Evolutionary conservation across 2,329 filamentous ascomycete genomes (phyloP), one percentile per base, ranked within the genome.

Genomic region (Fusarium acutatum): DNA sequence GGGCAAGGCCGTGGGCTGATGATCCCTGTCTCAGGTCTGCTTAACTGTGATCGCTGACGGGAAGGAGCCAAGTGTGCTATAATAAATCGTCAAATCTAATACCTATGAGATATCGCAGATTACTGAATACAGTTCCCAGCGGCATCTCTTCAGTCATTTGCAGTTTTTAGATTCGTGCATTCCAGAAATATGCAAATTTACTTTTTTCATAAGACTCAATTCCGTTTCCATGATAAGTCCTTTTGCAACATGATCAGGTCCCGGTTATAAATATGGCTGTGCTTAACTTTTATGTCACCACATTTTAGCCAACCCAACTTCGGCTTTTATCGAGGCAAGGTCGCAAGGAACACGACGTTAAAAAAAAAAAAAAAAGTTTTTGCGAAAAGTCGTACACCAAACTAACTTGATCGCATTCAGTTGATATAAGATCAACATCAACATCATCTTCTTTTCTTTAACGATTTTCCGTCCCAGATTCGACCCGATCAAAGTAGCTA

Each of bases 41-140:
- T 58, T 30, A 35, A 28, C 52, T 71, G 43, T 68, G 50, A 73
- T 72, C 71, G 71, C 59, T 72, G 63, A 62, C 52, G 50, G 71
- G 67, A 56, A 72, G 63, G 66, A 67, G 65, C 61, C 50, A 54
- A 28, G 50, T 13, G 50, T 54, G 34, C 26, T 54, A 40, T 40
- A 54, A 54, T 38, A 54, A 40, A 38, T 28, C 34, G 20, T 28
- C 24, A 54, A 17, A 10, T 28, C 22, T 28, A 28, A 26, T 24
- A 50, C 47, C 28, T 38, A 13, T n/a, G 50, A 38, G 22, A 53
- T 18, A 40, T n/a, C 4, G 15, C 34, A 54, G 24, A 37, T 18
- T 40, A n/a, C 18, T 37, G 34, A 35, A 53, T 53, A n/a, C 24
- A 38, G 49, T 26, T 35, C n/a, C 18, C 18, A 20, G 22, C 17